Percentiles rank a stretch among this genome's conserved stretches.
Evolutionary conservation across 2,329 filamentous ascomycete genomes (phyloP).

Genomic region (Domatiomyces catenatus): DNA sequence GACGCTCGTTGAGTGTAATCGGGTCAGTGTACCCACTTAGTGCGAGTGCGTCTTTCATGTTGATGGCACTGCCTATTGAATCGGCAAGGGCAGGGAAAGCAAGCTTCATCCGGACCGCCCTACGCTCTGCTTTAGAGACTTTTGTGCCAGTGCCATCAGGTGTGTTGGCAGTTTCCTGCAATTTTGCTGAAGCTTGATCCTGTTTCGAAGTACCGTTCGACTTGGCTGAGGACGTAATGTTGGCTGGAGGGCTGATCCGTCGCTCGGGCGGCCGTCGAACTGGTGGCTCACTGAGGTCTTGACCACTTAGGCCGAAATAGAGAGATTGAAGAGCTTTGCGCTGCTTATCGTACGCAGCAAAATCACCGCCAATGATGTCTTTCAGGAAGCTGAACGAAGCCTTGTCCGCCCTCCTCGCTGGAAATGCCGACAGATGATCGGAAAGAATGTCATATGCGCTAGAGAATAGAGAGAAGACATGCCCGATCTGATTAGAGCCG

Average conservation of each 20-base stretch:
- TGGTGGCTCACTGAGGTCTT: background rate
- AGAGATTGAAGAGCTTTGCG: slow-evolving; percentile 46
- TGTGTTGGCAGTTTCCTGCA: background rate
- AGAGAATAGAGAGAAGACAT: slow-evolving; percentile 56
- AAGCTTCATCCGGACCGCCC: slow-evolving; percentile 10
- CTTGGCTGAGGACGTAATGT: background rate
- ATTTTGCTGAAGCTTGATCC: background rate
- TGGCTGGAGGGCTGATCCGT: background rate
- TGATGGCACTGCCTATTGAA: slow-evolving; percentile 8
- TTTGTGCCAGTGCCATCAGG: background rate
- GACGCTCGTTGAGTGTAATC: slow-evolving; percentile 18
- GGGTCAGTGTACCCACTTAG: slow-evolving; percentile 18
- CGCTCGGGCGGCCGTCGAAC: background rate
- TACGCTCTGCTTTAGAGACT: slow-evolving; percentile 2
- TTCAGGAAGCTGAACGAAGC: slow-evolving; percentile 46
- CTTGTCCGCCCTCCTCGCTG: slow-evolving; percentile 20
- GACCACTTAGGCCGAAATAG: slow-evolving; percentile 14
- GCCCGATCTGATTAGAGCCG: slow-evolving; percentile 55
- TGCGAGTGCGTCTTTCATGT: slow-evolving; percentile 6
- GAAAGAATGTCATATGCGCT: slow-evolving; percentile 45
- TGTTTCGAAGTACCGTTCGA: background rate
- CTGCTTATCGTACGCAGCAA: slow-evolving; percentile 56
- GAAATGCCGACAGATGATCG: slow-evolving; percentile 35
- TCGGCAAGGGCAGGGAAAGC: slow-evolving; percentile 12
- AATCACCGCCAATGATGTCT: slow-evolving; percentile 62